Percentiles rank a stretch among this genome's conserved stretches.
Evolutionary conservation across 2,329 filamentous ascomycete genomes (phyloP).

Genomic region (Magnaporthiopsis rhizophila): DNA sequence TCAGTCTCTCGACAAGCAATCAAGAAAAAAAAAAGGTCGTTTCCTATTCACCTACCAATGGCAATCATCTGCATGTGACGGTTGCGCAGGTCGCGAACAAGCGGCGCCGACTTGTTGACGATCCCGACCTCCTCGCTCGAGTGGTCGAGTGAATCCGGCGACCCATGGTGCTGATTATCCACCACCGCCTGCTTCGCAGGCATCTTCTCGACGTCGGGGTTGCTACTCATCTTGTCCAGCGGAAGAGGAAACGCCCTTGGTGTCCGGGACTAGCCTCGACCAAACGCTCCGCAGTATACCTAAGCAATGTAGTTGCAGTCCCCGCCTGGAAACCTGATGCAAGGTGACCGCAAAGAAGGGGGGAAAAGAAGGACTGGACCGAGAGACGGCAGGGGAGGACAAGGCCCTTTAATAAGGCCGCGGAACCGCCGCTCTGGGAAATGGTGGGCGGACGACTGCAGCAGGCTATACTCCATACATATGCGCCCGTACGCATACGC

Average conservation of each 20-base stretch:
- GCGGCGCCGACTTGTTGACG: conserved; percentile 23
- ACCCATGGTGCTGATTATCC: conserved; percentile 11
- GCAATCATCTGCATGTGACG: conserved; percentile 41
- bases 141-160: conserved; percentile 5
- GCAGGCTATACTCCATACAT: background rate
- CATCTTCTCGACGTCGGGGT: conserved; percentile 13
- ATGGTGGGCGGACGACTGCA: background rate
- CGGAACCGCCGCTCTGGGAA: background rate
- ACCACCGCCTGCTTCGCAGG: conserved; percentile 14
- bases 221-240: background rate
- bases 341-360: background rate
- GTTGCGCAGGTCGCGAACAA: conserved; percentile 27
- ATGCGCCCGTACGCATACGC: too few relatives aligned
- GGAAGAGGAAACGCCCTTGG: background rate
- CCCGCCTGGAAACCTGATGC: background rate
- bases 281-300: too few relatives aligned
- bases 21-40: background rate
- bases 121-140: conserved; percentile 28
- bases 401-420: background rate
- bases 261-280: background rate
- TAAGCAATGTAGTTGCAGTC: background rate
- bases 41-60: conserved; percentile 24
- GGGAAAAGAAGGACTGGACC: background rate
- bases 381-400: background rate
- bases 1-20: background rate